A percentile compares a stretch with the other conserved stretches of the same genome.
Conservation (phyloP, 768 basidiomycete species). For the Naganishia friedmannii region DNA sequence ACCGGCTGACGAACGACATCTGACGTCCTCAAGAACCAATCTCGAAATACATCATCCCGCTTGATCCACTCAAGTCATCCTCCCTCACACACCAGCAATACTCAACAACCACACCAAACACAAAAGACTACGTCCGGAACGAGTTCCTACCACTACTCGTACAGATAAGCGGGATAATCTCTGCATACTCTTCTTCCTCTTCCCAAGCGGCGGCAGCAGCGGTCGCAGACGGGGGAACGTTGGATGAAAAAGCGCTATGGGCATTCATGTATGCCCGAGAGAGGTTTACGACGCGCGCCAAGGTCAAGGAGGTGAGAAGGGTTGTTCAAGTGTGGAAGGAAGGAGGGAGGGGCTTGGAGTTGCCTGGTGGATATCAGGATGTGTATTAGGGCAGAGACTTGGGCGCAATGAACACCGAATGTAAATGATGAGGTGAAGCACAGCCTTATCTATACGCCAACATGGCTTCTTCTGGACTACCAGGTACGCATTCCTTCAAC, state of each 20-base stretch:
- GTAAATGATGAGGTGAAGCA: no score
- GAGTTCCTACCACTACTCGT: conserved; percentile 23
- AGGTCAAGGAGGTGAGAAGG: conserved; percentile 20
- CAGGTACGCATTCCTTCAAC: neutral
- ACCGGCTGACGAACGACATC: no score
- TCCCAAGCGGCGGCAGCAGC: neutral
- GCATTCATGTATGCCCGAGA: conserved; percentile 34
- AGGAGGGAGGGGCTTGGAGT: conserved; percentile 36
- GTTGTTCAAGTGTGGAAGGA: conserved; percentile 26
- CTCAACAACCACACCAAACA: neutral
- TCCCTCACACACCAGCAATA: neutral
- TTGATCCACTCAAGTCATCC: conserved; percentile 21
- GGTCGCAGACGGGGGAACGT: neutral
- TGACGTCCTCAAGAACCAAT: no score
- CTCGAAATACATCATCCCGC: conserved; percentile 30
- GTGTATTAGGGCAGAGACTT: neutral
- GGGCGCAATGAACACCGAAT: no score
- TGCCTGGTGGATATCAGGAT: conserved; percentile 15
- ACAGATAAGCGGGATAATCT: conserved; percentile 23
- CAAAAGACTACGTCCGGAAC: neutral
- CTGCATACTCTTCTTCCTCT: neutral
- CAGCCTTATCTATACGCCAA: neutral
- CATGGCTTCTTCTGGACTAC: neutral
- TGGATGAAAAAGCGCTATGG: conserved; percentile 30
- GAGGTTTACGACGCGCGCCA: conserved; percentile 14